These are phyloP conservation scores for Nicotiana paniculata DNA, from an alignment of 257 asterid species.

Conservation along the genomic window DNA sequence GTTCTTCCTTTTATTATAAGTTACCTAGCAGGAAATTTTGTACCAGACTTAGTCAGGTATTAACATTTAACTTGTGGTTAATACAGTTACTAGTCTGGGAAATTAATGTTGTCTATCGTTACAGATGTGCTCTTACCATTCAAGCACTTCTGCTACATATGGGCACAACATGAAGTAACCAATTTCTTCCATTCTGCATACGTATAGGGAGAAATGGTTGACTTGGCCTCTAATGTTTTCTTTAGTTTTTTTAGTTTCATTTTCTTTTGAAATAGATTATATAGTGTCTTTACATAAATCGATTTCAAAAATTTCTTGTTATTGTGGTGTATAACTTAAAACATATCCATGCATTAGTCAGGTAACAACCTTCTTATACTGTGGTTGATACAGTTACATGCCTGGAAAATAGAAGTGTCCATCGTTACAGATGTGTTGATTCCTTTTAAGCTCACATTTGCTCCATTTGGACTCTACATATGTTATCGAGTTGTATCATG, in stretches of 20 bases:
- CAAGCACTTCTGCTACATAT: constrained; percentile 29
- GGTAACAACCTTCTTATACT: constrained; percentile 32
- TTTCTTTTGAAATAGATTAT: neutral
- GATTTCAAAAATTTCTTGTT: neutral
- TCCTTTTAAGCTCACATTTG: constrained; percentile 38
- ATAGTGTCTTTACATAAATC: neutral
- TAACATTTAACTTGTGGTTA: constrained; percentile 13
- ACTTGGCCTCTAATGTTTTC: neutral
- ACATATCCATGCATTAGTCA: constrained; percentile 20
- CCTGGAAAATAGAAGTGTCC: constrained; percentile 48
- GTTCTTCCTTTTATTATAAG: neutral
- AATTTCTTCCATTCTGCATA: neutral
- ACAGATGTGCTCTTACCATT: constrained; percentile 14
- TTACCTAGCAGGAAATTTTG: no score
- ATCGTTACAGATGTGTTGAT: constrained; percentile 51
- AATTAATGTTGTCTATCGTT: constrained; percentile 22
- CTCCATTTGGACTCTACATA: constrained; percentile 59
- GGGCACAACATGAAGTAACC: neutral
- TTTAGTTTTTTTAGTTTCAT: neutral
- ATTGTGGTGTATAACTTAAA: neutral
- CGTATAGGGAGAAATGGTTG: neutral
- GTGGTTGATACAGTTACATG: constrained; percentile 59
- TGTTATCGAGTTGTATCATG: neutral
- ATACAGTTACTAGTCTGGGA: constrained; percentile 33
- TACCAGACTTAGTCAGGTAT: constrained; percentile 44